These are phyloP conservation scores for Phialophora chinensis DNA, from an alignment of 2,329 filamentous ascomycete species.

Conservation along the genomic window DNA sequence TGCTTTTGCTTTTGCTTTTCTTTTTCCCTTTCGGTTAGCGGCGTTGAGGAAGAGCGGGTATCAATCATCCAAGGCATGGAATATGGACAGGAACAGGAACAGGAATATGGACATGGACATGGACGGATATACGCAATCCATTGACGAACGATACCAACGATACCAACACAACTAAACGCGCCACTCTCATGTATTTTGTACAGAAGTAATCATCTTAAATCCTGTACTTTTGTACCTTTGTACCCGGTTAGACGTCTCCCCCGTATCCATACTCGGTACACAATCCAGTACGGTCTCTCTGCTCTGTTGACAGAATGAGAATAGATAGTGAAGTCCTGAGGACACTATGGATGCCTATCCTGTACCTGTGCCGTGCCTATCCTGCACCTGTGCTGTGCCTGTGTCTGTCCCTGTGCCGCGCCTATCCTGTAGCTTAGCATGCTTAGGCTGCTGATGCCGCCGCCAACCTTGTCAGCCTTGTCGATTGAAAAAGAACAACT, in stretches of 20 bases:
- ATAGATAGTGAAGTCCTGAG: neutral
- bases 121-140: too few species aligned
- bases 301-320: slow-evolving; percentile 8
- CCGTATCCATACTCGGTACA: too few species aligned
- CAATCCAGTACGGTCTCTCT: neutral
- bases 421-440: too few species aligned
- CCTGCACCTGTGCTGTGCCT: too few species aligned
- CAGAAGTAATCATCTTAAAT: neutral
- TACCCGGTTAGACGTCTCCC: neutral
- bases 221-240: neutral
- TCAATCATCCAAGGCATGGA: too few species aligned
- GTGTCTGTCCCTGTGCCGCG: too few species aligned
- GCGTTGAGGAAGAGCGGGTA: neutral
- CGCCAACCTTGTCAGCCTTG: too few species aligned
- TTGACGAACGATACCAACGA: slow-evolving; percentile 9
- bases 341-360: neutral
- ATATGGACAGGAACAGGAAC: too few species aligned
- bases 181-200: neutral
- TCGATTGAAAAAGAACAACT: too few species aligned
- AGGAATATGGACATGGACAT: too few species aligned
- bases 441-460: too few species aligned
- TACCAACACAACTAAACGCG: neutral
- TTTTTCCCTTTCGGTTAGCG: neutral
- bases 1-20: neutral
- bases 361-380: neutral